Base-by-base conservation (phyloP, 1,139 yeast genomes). In the Saccharomyces uvarum region DNA sequence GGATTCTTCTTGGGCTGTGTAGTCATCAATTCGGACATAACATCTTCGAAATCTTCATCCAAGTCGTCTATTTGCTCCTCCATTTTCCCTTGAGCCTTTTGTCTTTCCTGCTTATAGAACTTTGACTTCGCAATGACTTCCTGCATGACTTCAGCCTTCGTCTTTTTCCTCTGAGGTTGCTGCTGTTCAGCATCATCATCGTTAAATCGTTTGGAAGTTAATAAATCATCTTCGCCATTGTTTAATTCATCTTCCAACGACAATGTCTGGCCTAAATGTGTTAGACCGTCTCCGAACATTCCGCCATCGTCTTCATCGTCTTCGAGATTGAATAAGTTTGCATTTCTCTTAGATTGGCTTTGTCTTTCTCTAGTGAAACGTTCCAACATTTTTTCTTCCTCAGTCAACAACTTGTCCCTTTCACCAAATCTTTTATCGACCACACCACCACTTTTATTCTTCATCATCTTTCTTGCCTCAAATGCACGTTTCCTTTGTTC, bases 121-220 rank as follows among this genome's bases (percentile, higher is more conserved):
- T 95, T 95, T 9, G 97, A 89, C 71, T 95, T 95, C 47, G 97
- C 96, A 59, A 95, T 93, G 54, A 95, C 82, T 70, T 95, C 99
- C 64, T 88, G 84, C 99, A 95, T 93, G 47, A 95, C 96, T 70
- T 95, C 99, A 48, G 89, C 88, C 68, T 93, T 91, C 31, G 93
- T 81, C 73, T 90, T 95, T 70, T 86, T 88, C 57, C 83, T 80
- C 31, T 76, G 75, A 0, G 79, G 79, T 46, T 66, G 75, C 4
- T 69, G 77, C 1, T 65, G 71, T 8, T 75, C 80, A 48, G 73
- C 68, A n/a, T 75, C 81, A 13, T 73, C 79, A 48, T 72, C 74
- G n/a, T 70, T 53, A 8, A 24, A 26, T 54, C 62, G 57, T 46
- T 60, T 60, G 6, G 16, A 16, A 4, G 31, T 21, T 13, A 21